Conservation (phyloP, 495 filamentous ascomycete species). For the Penicillium taxi region DNA sequence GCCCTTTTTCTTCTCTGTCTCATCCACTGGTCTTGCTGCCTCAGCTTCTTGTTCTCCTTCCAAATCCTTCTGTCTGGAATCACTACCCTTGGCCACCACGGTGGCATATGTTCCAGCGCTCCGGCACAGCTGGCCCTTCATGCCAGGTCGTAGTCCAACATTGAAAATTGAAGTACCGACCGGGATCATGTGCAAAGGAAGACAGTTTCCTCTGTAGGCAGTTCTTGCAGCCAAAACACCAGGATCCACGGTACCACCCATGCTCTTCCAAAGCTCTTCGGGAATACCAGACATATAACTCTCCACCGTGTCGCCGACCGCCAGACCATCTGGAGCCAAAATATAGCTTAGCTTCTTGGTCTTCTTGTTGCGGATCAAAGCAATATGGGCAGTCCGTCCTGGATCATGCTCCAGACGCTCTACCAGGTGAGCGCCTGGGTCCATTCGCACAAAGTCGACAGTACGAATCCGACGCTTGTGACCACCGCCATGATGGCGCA, state of each 20-base stretch:
- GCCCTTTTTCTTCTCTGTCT: slow-evolving; percentile 23
- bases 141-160: slow-evolving; percentile 64
- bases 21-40: no score
- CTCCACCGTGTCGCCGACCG: slow-evolving; percentile 83
- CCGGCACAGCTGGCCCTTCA: slow-evolving; percentile 81
- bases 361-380: slow-evolving; percentile 62
- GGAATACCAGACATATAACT: slow-evolving; percentile 88
- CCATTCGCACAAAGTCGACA: slow-evolving; percentile 73
- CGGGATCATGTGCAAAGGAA: slow-evolving; percentile 90
- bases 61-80: slow-evolving; percentile 34
- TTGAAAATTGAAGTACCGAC: slow-evolving; percentile 86
- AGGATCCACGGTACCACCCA: slow-evolving; percentile 86
- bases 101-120: slow-evolving; percentile 87
- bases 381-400: slow-evolving; percentile 87
- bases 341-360: slow-evolving; percentile 64
- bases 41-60: slow-evolving; percentile 16
- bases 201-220: slow-evolving; percentile 87
- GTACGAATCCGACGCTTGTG: slow-evolving; percentile 83
- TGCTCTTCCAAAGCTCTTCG: slow-evolving; percentile 68
- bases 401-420: slow-evolving; percentile 96
- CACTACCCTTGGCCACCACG: slow-evolving; percentile 76
- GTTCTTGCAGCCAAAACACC: slow-evolving; percentile 93
- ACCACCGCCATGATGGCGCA: slow-evolving; percentile 86
- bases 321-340: slow-evolving; percentile 84
- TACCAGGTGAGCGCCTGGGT: slow-evolving; percentile 71